Evolutionary conservation across 805 yeast genomes (phyloP), one percentile per base, ranked within the genome.

Genomic region (Middelhovenomyces tepae): DNA sequence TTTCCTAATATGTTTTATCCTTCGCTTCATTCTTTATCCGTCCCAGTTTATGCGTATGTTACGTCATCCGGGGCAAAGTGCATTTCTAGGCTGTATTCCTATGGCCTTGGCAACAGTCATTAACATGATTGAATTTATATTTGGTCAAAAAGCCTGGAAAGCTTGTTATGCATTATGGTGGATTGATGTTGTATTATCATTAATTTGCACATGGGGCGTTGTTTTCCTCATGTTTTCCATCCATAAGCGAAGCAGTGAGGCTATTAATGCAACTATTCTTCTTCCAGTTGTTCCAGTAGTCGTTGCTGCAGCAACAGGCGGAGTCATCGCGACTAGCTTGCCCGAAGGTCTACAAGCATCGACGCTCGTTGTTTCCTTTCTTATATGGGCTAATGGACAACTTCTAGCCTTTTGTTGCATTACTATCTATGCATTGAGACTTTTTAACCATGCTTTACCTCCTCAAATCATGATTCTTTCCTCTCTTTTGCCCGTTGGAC

Each of bases 241-340:
- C 54, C 45, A 62, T 47, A 45, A 51, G 40, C 43, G 55, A 45
- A 43, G 54, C 0, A 17, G 36, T 15, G 56, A 59, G 4, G 53
- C 62, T 16, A 48, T 84, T 29, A 71, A 70, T 44, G 69, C 83
- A 16, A 65, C 78, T 2, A 54, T 80, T 3, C 53, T 86, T 15
- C 59, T 86, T 32, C 91, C 93, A 0, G 67, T 82, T n/a, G 89
- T 86, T 13, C 70, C 95, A 1, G 56, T 82, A 18, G 81, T 84
- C 1, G 95, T 86, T 36, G 71, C 75, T 3, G 66, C 86, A 0
- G 71, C 93, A 1, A 61, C 73, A n/a, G 91, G 93, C 3, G 73
- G 75, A 1, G 38, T 71, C 1, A 61, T 85, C 13, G 64, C 59
- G 24, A 48, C 51, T 9, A 55, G 54, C 31, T 59, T 75, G 23